Evolutionary conservation across 1,139 yeast genomes (phyloP).

Genomic region (Petasospora rhodanensis): DNA sequence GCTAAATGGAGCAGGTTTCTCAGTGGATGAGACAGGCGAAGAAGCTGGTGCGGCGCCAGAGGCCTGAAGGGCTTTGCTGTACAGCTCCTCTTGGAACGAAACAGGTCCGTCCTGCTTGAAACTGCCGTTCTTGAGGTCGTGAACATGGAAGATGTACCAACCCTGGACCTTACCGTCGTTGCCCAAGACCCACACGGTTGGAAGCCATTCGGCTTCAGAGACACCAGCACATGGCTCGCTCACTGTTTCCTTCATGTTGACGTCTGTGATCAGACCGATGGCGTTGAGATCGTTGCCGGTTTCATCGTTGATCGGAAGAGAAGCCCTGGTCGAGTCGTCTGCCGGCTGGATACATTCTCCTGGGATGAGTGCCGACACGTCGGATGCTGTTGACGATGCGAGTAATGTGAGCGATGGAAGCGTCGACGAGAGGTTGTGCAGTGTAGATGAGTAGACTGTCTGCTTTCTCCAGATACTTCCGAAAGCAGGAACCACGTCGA

Average conservation of each 20-base stretch:
- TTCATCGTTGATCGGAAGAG: conserved; percentile 62
- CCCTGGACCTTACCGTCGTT: conserved; percentile 56
- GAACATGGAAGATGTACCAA: conserved; percentile 61
- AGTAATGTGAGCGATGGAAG: conserved; percentile 37
- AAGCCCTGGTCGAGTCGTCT: conserved; percentile 69
- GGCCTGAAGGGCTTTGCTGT: conserved; percentile 2
- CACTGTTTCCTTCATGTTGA: conserved; percentile 41
- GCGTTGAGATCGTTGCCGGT: conserved; percentile 66
- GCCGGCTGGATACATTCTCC: conserved; percentile 37
- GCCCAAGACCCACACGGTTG: conserved; percentile 58
- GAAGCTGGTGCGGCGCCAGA: background rate
- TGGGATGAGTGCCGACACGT: conserved; percentile 42
- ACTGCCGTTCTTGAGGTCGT: conserved; percentile 37
- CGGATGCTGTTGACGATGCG: conserved; percentile 62
- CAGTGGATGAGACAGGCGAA: conserved; percentile 1
- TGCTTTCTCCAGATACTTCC: conserved; percentile 49
- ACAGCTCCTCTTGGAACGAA: conserved; percentile 16
- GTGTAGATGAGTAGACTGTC: conserved; percentile 40
- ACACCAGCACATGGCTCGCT: conserved; percentile 54
- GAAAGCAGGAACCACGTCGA: conserved; percentile 55
- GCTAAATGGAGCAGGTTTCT: conserved; percentile 9
- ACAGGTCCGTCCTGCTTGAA: conserved; percentile 22
- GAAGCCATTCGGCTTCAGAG: conserved; percentile 54
- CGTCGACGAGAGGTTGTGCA: conserved; percentile 42
- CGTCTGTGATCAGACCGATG: conserved; percentile 62